Evolutionary conservation across 202 grass and related monocot genomes (phyloP).

Genomic region (Eragrostis tef): DNA sequence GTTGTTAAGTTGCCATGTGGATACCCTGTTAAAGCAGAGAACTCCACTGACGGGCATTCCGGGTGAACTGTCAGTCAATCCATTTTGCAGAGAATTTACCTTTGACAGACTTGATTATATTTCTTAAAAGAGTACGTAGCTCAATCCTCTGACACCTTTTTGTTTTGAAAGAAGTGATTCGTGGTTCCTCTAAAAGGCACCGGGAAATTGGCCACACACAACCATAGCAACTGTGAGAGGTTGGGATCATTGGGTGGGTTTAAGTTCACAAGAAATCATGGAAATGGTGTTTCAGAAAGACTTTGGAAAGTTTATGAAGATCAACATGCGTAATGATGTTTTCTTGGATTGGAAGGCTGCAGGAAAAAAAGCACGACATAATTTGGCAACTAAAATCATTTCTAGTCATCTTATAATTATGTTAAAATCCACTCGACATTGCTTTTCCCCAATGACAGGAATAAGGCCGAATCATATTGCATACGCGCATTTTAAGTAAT

Average conservation of each 20-base stretch:
- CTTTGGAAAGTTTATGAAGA: constrained; percentile 4
- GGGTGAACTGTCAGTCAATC: too few relatives aligned
- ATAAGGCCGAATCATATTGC: not conserved
- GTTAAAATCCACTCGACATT: not conserved
- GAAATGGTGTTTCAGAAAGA: not conserved
- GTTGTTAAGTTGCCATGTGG: too few relatives aligned
- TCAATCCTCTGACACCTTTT: not conserved
- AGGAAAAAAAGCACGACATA: constrained; percentile 1
- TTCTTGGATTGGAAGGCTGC: constrained; percentile 45
- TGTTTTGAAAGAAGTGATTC: not conserved
- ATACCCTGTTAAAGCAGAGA: too few relatives aligned
- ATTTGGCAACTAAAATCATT: constrained; percentile 8
- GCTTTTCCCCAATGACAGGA: not conserved
- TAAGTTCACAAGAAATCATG: not conserved
- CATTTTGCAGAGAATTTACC: not conserved
- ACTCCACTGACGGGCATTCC: too few relatives aligned
- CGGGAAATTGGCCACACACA: not conserved
- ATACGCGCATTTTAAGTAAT: not conserved
- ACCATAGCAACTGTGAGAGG: not conserved
- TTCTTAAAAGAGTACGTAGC: not conserved
- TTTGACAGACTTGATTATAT: not conserved
- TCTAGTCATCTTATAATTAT: constrained; percentile 28
- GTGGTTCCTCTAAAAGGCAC: not conserved
- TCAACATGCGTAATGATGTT: constrained; percentile 48
- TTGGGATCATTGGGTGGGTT: not conserved